Conservation (phyloP, 306 rosid species). For the Parietaria judaica region DNA sequence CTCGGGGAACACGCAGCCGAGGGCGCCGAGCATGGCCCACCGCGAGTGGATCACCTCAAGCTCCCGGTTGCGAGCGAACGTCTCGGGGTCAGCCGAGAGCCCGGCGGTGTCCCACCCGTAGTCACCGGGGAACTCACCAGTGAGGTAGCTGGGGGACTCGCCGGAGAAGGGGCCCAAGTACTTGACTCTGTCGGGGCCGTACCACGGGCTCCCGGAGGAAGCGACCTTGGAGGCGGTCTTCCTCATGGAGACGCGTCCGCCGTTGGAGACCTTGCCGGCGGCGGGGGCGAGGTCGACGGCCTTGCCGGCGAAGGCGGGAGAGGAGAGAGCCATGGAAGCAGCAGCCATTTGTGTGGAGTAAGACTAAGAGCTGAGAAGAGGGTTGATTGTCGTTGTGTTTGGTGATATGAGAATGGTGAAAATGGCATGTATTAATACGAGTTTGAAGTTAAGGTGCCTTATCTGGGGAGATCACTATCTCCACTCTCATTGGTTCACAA, state of each 20-base stretch:
- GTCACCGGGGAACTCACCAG: slow-evolving; percentile 56
- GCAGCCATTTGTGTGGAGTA: slow-evolving; percentile 30
- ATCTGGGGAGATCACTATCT: slow-evolving; percentile 26
- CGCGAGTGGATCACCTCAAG: slow-evolving; percentile 49
- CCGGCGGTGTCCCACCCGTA: slow-evolving; percentile 71
- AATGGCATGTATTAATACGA: not conserved
- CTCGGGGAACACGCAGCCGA: slow-evolving; percentile 58
- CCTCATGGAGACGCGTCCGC: slow-evolving; percentile 41
- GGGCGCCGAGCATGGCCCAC: slow-evolving; percentile 67
- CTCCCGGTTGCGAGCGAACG: slow-evolving; percentile 49
- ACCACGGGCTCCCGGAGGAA: slow-evolving; percentile 59
- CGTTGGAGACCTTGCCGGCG: slow-evolving; percentile 14
- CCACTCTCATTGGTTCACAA: slow-evolving; percentile 22
- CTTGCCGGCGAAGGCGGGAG: slow-evolving; percentile 46
- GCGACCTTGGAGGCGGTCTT: slow-evolving; percentile 1
- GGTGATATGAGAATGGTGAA: not conserved
- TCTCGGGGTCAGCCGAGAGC: slow-evolving; percentile 60
- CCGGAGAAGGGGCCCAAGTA: slow-evolving; percentile 68
- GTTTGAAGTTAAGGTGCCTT: slow-evolving; percentile 12
- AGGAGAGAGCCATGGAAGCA: slow-evolving; percentile 53
- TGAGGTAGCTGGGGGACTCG: slow-evolving; percentile 46
- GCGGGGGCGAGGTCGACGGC: slow-evolving; percentile 34
- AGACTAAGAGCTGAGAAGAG: not conserved
- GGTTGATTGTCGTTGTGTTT: not conserved
- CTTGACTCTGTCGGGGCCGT: slow-evolving; percentile 59